Conservation (phyloP, 2,329 filamentous ascomycete genomes). For the Fusarium sp. region DNA sequence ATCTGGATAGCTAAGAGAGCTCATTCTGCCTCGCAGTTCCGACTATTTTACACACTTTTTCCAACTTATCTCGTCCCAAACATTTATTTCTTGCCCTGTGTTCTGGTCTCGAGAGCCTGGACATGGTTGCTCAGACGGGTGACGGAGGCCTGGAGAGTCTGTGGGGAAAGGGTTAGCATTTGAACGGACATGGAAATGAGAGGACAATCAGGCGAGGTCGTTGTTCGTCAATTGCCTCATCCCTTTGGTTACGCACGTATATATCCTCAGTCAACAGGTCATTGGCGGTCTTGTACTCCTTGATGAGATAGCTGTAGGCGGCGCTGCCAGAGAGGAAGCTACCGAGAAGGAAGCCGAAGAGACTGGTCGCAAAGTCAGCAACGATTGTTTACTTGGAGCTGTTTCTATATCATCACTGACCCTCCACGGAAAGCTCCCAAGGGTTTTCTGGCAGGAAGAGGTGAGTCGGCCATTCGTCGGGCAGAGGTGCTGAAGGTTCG, state of each 20-base stretch:
- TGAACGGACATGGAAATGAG: background rate
- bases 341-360: conserved; percentile 93
- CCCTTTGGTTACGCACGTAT: conserved; percentile 73
- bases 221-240: conserved; percentile 6
- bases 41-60: conserved; percentile 38
- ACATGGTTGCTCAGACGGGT: conserved; percentile 88
- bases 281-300: conserved; percentile 94
- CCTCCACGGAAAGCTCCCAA: conserved; percentile 71
- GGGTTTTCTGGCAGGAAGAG: conserved; percentile 67
- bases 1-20: conserved; percentile 5
- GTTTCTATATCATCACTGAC: conserved; percentile 53
- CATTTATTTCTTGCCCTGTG: conserved; percentile 78
- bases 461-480: conserved; percentile 57
- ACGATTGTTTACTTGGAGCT: background rate
- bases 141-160: conserved; percentile 90
- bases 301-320: conserved; percentile 91
- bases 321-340: conserved; percentile 80
- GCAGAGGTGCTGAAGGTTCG: conserved; percentile 63
- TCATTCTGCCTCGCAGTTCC: background rate
- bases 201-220: background rate
- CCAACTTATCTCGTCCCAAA: background rate
- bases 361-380: conserved; percentile 59
- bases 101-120: conserved; percentile 81
- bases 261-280: conserved; percentile 95
- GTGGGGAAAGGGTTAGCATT: conserved; percentile 11